Percentiles rank a stretch among this genome's conserved stretches.
Evolutionary conservation across 345 rosid genomes (phyloP).

Genomic region (Carallia brachiata): DNA sequence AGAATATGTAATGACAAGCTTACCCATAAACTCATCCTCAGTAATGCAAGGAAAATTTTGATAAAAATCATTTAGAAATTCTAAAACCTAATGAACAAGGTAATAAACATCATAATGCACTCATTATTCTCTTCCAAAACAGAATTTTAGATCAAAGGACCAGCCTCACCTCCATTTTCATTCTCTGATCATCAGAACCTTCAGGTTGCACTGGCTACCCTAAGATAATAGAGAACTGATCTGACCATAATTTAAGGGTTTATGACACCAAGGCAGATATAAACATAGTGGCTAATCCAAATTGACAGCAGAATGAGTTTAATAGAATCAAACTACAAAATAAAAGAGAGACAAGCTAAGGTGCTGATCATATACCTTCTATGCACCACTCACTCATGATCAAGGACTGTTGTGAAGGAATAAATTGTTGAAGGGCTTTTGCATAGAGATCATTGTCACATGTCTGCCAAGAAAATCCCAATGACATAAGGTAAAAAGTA

Average conservation of each 20-base stretch:
- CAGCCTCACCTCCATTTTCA: too few relatives aligned
- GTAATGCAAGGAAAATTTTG: too few relatives aligned
- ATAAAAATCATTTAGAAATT: too few relatives aligned
- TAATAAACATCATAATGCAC: too few relatives aligned
- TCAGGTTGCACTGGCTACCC: conserved; percentile 56
- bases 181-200: too few relatives aligned
- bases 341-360: conserved; percentile 7
- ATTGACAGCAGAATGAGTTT: neutral
- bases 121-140: too few relatives aligned
- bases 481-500: conserved; percentile 12
- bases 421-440: conserved; percentile 80
- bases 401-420: conserved; percentile 73
- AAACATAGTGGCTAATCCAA: conserved; percentile 30
- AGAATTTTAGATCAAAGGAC: too few relatives aligned
- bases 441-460: conserved; percentile 62
- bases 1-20: too few relatives aligned
- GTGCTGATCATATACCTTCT: conserved; percentile 45
- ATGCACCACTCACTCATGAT: conserved; percentile 65
- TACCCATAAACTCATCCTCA: too few relatives aligned
- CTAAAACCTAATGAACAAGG: too few relatives aligned
- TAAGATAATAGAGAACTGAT: conserved; percentile 57
- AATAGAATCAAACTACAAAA: conserved; percentile 14
- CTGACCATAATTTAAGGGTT: conserved; percentile 70
- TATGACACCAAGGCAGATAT: conserved; percentile 51
- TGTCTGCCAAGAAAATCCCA: conserved; percentile 44